Conservation (phyloP, 2,329 filamentous ascomycete genomes). For the Fusarium cyanostomum region DNA sequence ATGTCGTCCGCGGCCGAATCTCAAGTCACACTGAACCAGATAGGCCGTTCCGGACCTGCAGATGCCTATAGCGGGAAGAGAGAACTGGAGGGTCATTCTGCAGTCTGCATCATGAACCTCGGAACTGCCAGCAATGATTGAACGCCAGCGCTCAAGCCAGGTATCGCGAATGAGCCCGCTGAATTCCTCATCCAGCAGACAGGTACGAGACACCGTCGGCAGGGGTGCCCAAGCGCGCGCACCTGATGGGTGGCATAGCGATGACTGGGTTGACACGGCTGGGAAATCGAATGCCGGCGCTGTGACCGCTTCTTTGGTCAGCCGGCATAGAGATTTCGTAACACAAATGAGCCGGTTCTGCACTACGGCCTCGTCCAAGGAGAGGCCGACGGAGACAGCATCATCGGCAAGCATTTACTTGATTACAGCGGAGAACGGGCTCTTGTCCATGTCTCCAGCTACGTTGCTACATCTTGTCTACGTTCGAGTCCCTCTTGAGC, state of each 20-base stretch:
- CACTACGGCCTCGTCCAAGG: background rate
- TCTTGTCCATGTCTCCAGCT: background rate
- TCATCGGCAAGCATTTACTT: background rate
- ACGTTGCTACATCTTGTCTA: background rate
- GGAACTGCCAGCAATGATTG: background rate
- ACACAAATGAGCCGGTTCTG: background rate
- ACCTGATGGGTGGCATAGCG: background rate
- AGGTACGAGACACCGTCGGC: background rate
- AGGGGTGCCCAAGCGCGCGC: background rate
- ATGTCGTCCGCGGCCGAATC: too few species aligned
- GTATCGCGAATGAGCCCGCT: too few species aligned
- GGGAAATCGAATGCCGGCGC: background rate
- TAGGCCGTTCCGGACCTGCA: constrained; percentile 30
- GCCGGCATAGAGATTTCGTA: background rate
- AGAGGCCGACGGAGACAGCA: background rate
- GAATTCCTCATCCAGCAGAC: too few species aligned
- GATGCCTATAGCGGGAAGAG: constrained; percentile 9
- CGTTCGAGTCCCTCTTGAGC: too few species aligned
- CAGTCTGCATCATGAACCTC: constrained; percentile 11
- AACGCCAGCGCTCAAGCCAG: background rate
- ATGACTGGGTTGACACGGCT: background rate
- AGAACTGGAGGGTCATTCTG: background rate
- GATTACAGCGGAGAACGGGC: background rate
- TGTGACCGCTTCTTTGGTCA: constrained; percentile 1
- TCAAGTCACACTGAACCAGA: background rate